Evolutionary conservation across 768 basidiomycete genomes (phyloP).

Genomic region (Lentinula aciculospora): DNA sequence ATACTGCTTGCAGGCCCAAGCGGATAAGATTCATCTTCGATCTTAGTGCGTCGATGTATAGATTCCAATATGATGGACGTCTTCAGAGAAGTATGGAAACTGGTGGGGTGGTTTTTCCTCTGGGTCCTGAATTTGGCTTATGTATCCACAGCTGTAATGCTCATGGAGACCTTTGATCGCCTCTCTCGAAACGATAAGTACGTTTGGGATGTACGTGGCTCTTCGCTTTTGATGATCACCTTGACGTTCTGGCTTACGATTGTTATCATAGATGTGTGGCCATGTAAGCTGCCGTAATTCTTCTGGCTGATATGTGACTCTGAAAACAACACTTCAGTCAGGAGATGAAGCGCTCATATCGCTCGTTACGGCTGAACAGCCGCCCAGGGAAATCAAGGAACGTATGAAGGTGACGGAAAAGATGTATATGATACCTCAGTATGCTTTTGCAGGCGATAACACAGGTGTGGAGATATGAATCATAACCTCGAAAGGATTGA

Average conservation of each 20-base stretch:
- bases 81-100: conserved; percentile 60
- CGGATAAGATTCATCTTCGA: conserved; percentile 67
- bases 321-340: conserved; percentile 26
- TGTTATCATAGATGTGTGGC: conserved; percentile 59
- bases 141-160: conserved; percentile 49
- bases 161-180: conserved; percentile 67
- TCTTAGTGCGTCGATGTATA: conserved; percentile 69
- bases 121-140: neutral
- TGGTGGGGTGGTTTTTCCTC: conserved; percentile 28
- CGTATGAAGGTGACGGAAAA: conserved; percentile 67
- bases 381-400: conserved; percentile 47
- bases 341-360: conserved; percentile 57
- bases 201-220: conserved; percentile 67
- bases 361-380: conserved; percentile 43
- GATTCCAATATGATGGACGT: conserved; percentile 69
- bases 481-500: neutral
- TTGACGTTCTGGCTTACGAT: too few relatives aligned
- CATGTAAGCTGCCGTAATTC: conserved; percentile 39
- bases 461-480: conserved; percentile 34
- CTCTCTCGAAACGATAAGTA: conserved; percentile 65
- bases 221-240: too few relatives aligned
- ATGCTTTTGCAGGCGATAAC: conserved; percentile 63
- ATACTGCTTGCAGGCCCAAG: conserved; percentile 41
- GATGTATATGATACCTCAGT: conserved; percentile 64
- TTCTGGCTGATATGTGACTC: neutral